Evolutionary conservation across 2,329 filamentous ascomycete species (phyloP).

Genomic region (Penicillium sp.): DNA sequence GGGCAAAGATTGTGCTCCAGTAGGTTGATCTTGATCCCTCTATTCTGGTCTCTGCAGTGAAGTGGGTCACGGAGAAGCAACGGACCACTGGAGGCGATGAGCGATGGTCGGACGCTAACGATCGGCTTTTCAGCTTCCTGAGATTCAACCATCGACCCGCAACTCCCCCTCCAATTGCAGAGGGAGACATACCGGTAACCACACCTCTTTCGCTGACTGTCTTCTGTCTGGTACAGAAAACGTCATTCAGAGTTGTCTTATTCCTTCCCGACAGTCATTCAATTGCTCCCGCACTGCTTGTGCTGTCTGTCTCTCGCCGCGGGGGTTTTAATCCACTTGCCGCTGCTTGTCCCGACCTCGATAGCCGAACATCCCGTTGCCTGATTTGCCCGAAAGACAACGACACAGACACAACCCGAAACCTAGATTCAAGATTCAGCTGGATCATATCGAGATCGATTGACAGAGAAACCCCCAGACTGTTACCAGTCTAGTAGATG

Average conservation of each 20-base stretch:
- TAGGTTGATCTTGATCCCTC: neutral
- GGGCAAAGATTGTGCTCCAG: slow-evolving; percentile 2
- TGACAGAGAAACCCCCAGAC: slow-evolving; percentile 15
- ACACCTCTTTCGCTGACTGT: neutral
- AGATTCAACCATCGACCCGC: slow-evolving; percentile 9
- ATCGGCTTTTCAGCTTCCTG: slow-evolving; percentile 16
- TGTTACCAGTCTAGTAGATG: slow-evolving; percentile 39
- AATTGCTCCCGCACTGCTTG: slow-evolving; percentile 4
- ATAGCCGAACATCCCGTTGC: neutral
- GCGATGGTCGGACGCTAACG: slow-evolving; percentile 20
- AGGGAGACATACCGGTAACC: slow-evolving; percentile 3
- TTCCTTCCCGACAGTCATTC: neutral
- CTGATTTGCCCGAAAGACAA: neutral
- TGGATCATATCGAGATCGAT: neutral
- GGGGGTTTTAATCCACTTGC: slow-evolving; percentile 16
- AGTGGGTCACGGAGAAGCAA: slow-evolving; percentile 13
- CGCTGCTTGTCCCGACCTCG: slow-evolving; percentile 6
- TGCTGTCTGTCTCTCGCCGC: slow-evolving; percentile 11
- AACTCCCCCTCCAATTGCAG: slow-evolving; percentile 14
- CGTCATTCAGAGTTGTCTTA: neutral
- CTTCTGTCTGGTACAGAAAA: slow-evolving; percentile 2
- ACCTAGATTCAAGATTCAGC: neutral
- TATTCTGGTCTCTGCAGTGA: slow-evolving; percentile 10
- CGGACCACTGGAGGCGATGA: slow-evolving; percentile 2
- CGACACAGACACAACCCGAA: neutral